A percentile compares a stretch with the other conserved stretches of the same genome.
phyloP scores from a whole-genome alignment of 306 rosid genomes.

The Rubus idaeus region DNA sequence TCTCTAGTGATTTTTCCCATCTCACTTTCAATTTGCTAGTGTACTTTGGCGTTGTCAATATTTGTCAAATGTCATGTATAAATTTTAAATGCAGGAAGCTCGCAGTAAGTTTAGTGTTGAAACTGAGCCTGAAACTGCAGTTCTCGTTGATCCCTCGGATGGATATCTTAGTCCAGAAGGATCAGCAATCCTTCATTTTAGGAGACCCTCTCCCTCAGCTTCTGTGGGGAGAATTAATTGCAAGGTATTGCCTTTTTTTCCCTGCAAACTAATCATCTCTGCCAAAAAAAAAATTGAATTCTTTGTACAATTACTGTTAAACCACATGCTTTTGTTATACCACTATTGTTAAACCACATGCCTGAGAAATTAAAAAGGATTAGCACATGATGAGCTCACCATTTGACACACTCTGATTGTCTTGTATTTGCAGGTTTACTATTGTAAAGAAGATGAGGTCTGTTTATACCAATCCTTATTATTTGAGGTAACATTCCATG shows the following conservation, averaged over 20 bases:
- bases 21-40: conserved; percentile 11
- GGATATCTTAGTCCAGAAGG: conserved; percentile 83
- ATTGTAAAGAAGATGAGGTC: conserved; percentile 95
- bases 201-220: conserved; percentile 58
- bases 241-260: conserved; percentile 61
- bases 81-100: conserved; percentile 71
- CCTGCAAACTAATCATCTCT: not conserved
- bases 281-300: not conserved
- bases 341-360: not conserved
- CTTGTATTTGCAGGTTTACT: conserved; percentile 65
- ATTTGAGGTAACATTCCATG: conserved; percentile 70
- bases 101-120: conserved; percentile 79
- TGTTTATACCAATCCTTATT: conserved; percentile 73
- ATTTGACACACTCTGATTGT: not conserved
- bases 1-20: not conserved
- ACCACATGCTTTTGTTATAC: not conserved
- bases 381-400: not conserved
- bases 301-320: not conserved
- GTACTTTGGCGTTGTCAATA: not conserved
- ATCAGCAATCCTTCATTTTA: conserved; percentile 71
- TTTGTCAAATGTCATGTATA: conserved; percentile 21
- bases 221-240: conserved; percentile 75
- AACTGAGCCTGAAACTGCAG: conserved; percentile 71
- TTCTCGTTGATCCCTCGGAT: conserved; percentile 69
- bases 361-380: not conserved